Evolutionary conservation across 768 basidiomycete species (phyloP).

Genomic region (Clitopilus hobsonii): DNA sequence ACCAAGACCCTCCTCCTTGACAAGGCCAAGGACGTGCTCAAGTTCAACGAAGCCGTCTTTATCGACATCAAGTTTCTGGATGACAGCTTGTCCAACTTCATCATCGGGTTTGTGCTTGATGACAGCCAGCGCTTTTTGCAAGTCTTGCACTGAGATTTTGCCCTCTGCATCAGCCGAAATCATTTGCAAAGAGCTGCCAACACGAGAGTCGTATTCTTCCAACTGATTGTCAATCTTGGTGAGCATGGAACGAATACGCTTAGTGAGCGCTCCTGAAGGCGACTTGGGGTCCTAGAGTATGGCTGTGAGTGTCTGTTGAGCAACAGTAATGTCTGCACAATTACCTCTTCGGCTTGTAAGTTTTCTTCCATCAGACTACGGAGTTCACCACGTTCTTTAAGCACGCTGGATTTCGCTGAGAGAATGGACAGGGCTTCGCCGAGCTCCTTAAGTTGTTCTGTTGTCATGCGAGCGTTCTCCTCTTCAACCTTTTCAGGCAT

Average conservation of each 20-base stretch:
- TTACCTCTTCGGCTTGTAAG: constrained; percentile 79
- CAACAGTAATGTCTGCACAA: constrained; percentile 1
- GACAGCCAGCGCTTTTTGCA: constrained; percentile 86
- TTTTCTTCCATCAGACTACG: constrained; percentile 93
- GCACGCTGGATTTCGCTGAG: constrained; percentile 89
- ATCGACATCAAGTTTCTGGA: constrained; percentile 93
- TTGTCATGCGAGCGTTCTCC: constrained; percentile 92
- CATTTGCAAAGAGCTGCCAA: constrained; percentile 80
- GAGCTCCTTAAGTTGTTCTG: constrained; percentile 92
- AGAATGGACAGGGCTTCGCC: constrained; percentile 87
- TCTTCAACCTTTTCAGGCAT: constrained; percentile 54
- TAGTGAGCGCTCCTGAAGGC: constrained; percentile 84
- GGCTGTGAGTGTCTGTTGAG: not conserved
- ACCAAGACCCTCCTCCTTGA: constrained; percentile 86
- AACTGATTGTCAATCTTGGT: constrained; percentile 93
- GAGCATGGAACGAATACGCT: constrained; percentile 93
- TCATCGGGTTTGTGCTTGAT: constrained; percentile 94
- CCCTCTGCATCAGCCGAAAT: constrained; percentile 85
- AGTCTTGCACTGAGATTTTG: constrained; percentile 81
- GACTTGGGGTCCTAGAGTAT: constrained; percentile 67
- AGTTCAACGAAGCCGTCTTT: constrained; percentile 94
- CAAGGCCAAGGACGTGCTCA: constrained; percentile 88
- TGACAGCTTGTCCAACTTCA: constrained; percentile 79
- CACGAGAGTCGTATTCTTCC: constrained; percentile 85
- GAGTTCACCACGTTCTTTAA: constrained; percentile 94